phyloP scores from a whole-genome alignment of 2,329 filamentous ascomycete genomes.

The Penicillium sp. region DNA sequence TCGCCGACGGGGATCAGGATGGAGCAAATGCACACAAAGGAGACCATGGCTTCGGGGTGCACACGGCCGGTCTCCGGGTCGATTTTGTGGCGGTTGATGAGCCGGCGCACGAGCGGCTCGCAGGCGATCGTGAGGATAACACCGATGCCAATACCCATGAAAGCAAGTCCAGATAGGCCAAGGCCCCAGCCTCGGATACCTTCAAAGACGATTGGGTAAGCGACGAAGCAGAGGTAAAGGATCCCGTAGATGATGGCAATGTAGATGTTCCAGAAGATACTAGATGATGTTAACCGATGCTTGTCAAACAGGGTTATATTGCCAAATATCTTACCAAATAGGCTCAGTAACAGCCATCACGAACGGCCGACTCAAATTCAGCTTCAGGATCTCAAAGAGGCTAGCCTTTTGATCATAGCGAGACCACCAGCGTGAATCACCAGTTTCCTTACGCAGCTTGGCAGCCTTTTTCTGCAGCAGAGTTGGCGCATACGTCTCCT shows the following conservation, averaged over 20 bases:
- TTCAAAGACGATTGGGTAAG: slow-evolving; percentile 79
- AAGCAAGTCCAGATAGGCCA: slow-evolving; percentile 69
- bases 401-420: slow-evolving; percentile 69
- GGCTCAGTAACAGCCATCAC: slow-evolving; percentile 73
- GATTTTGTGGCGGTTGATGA: slow-evolving; percentile 70
- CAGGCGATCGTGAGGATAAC: slow-evolving; percentile 48
- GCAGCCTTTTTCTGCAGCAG: slow-evolving; percentile 64
- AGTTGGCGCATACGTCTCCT: slow-evolving; percentile 71
- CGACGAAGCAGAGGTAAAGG: slow-evolving; percentile 83
- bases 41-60: slow-evolving; percentile 73
- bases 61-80: slow-evolving; percentile 70
- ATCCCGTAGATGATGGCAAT: slow-evolving; percentile 77
- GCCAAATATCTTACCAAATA: slow-evolving; percentile 59
- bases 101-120: slow-evolving; percentile 65
- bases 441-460: slow-evolving; percentile 60
- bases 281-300: slow-evolving; percentile 25
- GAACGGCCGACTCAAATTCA: slow-evolving; percentile 73
- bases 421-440: slow-evolving; percentile 69
- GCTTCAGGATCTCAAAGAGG: slow-evolving; percentile 62
- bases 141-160: slow-evolving; percentile 64
- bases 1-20: slow-evolving; percentile 71
- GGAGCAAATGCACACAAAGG: slow-evolving; percentile 71
- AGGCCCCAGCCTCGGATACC: slow-evolving; percentile 70
- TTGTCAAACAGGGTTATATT: background rate
- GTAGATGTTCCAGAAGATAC: slow-evolving; percentile 68